Evolutionary conservation across 1,284 basidiomycete genomes (phyloP), one percentile per base, ranked within the genome.

Genomic region (Pyrrhoderma lamaoense): DNA sequence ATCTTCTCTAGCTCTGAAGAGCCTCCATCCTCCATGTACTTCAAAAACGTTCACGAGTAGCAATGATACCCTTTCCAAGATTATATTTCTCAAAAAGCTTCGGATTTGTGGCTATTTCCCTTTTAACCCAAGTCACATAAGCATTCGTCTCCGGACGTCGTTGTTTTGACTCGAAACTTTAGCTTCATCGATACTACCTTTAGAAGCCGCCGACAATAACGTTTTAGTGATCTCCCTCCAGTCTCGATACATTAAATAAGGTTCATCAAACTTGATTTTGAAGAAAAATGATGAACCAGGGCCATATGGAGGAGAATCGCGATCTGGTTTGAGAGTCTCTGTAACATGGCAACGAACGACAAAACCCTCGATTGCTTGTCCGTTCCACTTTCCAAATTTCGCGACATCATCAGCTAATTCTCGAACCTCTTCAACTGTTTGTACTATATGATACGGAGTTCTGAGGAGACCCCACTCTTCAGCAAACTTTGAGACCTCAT

Each of bases 211-310:
- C 1, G 73, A 69, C 4, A 96, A 72, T 27, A 95, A 71, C 16
- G 66, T 70, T 62, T 92, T 88, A 5, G 96, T 98, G 46, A 95
- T 76, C 68, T 99, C 96, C 49, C 96, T 76, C 93, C 93, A 99
- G 64, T 97, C 91, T 46, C 96, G 84, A 68, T 98, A 98, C 82
- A 96, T 95, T 72, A 98, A 83, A 65, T 99, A 99, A 0, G 95
- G 95, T 65, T 99, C 93, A 67, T 98, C 93, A 65, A 97, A 99
- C 67, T 99, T 99, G 70, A 99, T 80, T 67, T 99, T 99, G 83
- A 97, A 99, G 76, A 99, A 98, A 75, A 98, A 96, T 0, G 90
- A 85, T 4, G 89, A 83, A 13, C 88, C 88, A 0, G 83, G 68
- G 0, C 72, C 66, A 62, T 94, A 94, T 0, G 91, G 92, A 8